Conservation (phyloP, 495 filamentous ascomycete genomes). For the Filosporella fistucella region DNA sequence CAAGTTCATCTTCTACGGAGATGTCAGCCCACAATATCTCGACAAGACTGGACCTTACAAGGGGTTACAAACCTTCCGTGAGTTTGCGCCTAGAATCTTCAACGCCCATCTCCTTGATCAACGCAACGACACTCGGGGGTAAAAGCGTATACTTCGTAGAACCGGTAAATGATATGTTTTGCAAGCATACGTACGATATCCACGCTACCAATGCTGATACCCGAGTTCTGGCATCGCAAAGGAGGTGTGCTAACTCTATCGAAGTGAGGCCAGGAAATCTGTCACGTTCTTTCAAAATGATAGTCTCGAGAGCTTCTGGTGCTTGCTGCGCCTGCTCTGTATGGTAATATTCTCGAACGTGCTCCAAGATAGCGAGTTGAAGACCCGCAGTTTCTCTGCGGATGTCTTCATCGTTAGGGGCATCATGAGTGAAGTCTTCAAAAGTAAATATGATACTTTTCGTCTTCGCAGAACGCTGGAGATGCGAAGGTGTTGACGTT, state of each 20-base stretch:
- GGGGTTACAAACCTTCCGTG: slow-evolving; percentile 1
- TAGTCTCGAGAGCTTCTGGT: background rate
- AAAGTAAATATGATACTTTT: slow-evolving; percentile 8
- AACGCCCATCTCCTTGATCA: background rate
- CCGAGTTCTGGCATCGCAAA: background rate
- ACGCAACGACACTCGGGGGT: background rate
- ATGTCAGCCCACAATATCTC: no score
- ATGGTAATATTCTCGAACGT: background rate
- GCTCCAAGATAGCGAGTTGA: background rate
- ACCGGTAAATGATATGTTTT: slow-evolving; percentile 4
- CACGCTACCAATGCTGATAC: background rate
- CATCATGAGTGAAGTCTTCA: slow-evolving; percentile 4
- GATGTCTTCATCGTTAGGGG: slow-evolving; percentile 5
- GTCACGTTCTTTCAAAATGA: background rate
- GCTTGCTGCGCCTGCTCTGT: background rate
- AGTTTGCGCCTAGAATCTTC: background rate
- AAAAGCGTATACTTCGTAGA: background rate
- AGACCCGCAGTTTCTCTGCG: background rate
- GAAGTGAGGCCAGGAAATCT: background rate
- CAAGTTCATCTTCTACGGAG: slow-evolving; percentile 2
- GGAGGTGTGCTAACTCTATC: slow-evolving; percentile 7
- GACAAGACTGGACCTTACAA: no score
- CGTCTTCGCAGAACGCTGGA: background rate
- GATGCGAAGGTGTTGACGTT: slow-evolving; percentile 1
- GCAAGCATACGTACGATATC: background rate